Conservation (phyloP, 257 asterid species). For the Lycium ferocissimum region DNA sequence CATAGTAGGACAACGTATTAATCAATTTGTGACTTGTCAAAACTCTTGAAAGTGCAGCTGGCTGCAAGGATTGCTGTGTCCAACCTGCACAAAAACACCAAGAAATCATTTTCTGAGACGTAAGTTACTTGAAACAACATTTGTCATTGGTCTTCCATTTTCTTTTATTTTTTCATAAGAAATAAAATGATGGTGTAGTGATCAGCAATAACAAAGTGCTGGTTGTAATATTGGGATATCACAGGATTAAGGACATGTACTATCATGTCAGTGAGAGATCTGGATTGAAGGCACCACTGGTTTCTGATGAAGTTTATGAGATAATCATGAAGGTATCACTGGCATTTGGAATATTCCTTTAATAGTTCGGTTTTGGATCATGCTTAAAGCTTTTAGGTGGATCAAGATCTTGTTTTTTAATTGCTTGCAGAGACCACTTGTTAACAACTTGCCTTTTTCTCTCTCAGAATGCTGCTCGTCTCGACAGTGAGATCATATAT, state of each 20-base stretch:
- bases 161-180: neutral
- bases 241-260: constrained; percentile 88
- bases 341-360: neutral
- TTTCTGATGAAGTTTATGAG: constrained; percentile 87
- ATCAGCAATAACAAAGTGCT: neutral
- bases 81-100: constrained; percentile 93
- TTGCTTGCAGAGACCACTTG: neutral
- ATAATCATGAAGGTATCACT: constrained; percentile 77
- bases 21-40: neutral
- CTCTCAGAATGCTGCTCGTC: constrained; percentile 74
- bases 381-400: neutral
- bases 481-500: constrained; percentile 94
- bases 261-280: constrained; percentile 82
- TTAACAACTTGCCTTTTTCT: constrained; percentile 26
- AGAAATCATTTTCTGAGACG: constrained; percentile 98
- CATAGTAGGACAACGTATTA: neutral
- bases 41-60: constrained; percentile 54
- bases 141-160: neutral
- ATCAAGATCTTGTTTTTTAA: neutral
- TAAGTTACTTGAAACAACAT: constrained; percentile 44
- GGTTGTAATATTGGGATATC: constrained; percentile 22
- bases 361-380: too few species aligned
- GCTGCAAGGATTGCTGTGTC: constrained; percentile 99
- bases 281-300: constrained; percentile 76
- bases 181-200: neutral